Conservation (phyloP, 1,284 basidiomycete species). For the Papiliotrema flavescens region DNA sequence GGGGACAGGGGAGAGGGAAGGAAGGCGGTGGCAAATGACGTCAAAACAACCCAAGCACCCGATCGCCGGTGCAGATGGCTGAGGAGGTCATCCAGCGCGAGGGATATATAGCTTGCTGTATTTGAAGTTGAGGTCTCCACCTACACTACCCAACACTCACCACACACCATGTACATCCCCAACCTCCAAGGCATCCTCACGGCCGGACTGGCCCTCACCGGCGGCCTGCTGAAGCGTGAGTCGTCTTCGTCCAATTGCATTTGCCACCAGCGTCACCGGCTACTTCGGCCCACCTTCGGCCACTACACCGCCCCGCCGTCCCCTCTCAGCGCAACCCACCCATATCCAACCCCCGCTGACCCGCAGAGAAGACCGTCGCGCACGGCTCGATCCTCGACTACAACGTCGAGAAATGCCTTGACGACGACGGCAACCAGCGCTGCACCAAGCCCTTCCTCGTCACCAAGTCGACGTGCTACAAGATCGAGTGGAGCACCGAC, state of each 20-base stretch:
- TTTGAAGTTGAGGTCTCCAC: no score
- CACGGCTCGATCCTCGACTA: conserved; percentile 42
- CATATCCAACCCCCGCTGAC: not conserved
- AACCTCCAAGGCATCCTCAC: conserved; percentile 34
- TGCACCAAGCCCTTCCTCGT: conserved; percentile 48
- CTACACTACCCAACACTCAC: not conserved
- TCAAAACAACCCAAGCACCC: not conserved
- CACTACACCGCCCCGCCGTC: no score
- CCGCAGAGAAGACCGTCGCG: conserved; percentile 20
- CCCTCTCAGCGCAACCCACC: no score
- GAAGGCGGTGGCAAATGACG: no score
- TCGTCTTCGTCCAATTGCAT: conserved; percentile 4
- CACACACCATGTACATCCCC: conserved; percentile 42
- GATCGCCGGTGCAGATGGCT: not conserved
- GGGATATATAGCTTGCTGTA: no score
- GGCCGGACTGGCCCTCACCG: conserved; percentile 34
- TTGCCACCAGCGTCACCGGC: not conserved
- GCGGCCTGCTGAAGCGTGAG: conserved; percentile 28
- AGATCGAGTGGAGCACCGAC: conserved; percentile 46
- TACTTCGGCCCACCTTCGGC: not conserved
- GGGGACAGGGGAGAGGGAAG: no score
- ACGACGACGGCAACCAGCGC: conserved; percentile 37
- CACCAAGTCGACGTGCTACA: conserved; percentile 42
- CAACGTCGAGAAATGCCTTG: conserved; percentile 44
- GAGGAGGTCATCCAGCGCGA: no score